Percentiles rank a stretch among this genome's conserved stretches.
These are phyloP conservation scores for Ecytonucleospora hepatopenaei DNA, from an alignment of 371 early-diverging fungal species.

Conservation along the genomic window DNA sequence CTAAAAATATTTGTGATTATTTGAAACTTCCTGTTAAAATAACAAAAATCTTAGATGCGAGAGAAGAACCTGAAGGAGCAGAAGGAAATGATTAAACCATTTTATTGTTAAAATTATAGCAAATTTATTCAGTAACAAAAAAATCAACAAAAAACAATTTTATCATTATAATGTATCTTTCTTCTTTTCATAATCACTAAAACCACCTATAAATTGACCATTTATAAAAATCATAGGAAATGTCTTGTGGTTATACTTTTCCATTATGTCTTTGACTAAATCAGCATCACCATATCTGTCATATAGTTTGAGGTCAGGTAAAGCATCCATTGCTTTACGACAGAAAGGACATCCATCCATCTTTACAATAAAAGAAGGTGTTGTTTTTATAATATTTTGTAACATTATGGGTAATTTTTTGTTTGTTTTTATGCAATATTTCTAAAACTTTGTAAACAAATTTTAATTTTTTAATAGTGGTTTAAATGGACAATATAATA, in stretches of 20 bases:
- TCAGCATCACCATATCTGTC: constrained; percentile 9
- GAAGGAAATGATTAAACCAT: neutral
- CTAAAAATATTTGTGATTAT: too few relatives aligned
- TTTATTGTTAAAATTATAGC: neutral
- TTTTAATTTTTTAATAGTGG: neutral
- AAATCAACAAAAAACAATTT: neutral
- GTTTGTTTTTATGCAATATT: neutral
- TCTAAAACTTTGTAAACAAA: neutral
- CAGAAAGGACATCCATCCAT: constrained; percentile 37
- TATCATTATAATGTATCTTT: neutral
- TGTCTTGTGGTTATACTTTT: constrained; percentile 19
- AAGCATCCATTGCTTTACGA: constrained; percentile 15
- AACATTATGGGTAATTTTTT: neutral
- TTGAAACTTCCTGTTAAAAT: too few relatives aligned
- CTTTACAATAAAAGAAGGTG: constrained; percentile 26
- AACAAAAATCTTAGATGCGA: too few relatives aligned
- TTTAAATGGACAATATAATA: neutral
- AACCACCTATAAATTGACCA: constrained; percentile 45
- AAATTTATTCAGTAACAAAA: neutral
- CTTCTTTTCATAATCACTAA: constrained; percentile 18
- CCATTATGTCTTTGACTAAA: constrained; percentile 19
- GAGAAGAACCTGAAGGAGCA: too few relatives aligned
- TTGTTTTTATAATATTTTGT: constrained; percentile 8
- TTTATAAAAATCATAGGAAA: constrained; percentile 45
- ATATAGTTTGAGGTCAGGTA: constrained; percentile 20